These are phyloP conservation scores for Aspergillus transmontanensis DNA, from an alignment of 2,329 filamentous ascomycete species.

Conservation along the genomic window DNA sequence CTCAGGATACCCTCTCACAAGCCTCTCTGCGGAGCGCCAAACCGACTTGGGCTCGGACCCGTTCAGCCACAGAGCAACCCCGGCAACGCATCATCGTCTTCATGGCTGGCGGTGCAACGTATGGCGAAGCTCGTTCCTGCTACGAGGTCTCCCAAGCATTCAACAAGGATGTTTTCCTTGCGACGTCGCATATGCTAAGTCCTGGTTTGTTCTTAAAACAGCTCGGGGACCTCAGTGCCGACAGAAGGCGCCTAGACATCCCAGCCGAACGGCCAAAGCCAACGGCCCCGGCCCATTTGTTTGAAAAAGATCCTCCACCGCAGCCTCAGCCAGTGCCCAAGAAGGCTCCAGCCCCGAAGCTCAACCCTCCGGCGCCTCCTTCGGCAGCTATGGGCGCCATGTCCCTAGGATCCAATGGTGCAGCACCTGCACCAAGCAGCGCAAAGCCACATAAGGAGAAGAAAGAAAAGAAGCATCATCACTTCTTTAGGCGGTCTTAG, in stretches of 20 bases:
- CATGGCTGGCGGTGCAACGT: constrained; percentile 93
- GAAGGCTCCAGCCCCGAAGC: constrained; percentile 24
- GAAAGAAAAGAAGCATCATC: constrained; percentile 54
- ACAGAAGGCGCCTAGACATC: constrained; percentile 75
- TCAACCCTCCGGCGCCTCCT: constrained; percentile 32
- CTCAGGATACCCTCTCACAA: constrained; percentile 57
- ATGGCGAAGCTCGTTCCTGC: constrained; percentile 84
- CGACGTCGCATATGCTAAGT: constrained; percentile 89
- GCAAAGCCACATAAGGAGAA: constrained; percentile 46
- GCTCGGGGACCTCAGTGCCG: constrained; percentile 74
- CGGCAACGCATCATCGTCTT: constrained; percentile 90
- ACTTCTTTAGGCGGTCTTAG: constrained; percentile 50
- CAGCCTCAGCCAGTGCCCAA: constrained; percentile 43
- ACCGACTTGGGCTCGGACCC: constrained; percentile 90
- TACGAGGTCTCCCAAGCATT: constrained; percentile 78
- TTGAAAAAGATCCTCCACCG: constrained; percentile 68
- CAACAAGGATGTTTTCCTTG: constrained; percentile 81
- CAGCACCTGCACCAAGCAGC: constrained; percentile 19
- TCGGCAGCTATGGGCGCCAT: constrained; percentile 39
- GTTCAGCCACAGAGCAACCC: constrained; percentile 74
- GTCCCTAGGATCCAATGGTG: constrained; percentile 34
- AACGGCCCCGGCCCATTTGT: constrained; percentile 83
- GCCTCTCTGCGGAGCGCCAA: constrained; percentile 87
- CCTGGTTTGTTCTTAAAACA: constrained; percentile 82
- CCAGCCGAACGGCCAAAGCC: constrained; percentile 78